Conservation (phyloP, 148 eudicot species). For the Heliosperma pusillum region DNA sequence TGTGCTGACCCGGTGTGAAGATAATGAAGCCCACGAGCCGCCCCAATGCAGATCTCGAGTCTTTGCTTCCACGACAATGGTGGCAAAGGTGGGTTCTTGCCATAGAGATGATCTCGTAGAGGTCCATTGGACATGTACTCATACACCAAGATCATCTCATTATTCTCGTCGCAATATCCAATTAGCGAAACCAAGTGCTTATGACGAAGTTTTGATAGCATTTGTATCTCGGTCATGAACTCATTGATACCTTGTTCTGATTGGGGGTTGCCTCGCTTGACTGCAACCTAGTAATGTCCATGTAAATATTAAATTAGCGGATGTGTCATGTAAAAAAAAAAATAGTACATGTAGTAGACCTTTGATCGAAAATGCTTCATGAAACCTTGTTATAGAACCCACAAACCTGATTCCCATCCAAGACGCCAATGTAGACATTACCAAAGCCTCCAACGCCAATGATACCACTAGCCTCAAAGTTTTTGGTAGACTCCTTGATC, state of each 20-base stretch:
- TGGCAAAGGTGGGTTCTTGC: conserved; percentile 53
- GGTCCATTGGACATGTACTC: conserved; percentile 86
- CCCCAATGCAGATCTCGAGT: conserved; percentile 65
- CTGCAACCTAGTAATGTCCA: conserved; percentile 41
- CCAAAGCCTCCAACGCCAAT: conserved; percentile 92
- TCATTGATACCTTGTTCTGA: conserved; percentile 87
- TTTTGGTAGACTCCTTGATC: conserved; percentile 63
- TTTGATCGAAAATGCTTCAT: no score
- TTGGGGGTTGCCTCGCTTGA: conserved; percentile 81
- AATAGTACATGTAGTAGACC: no score
- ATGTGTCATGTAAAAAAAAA: neutral
- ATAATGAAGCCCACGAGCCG: conserved; percentile 69
- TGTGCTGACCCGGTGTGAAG: conserved; percentile 64
- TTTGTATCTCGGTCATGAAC: conserved; percentile 81
- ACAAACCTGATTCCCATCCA: conserved; percentile 60
- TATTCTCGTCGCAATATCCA: conserved; percentile 71
- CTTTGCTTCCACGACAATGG: conserved; percentile 60
- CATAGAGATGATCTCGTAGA: conserved; percentile 72
- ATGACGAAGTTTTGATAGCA: conserved; percentile 86
- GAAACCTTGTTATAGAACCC: neutral
- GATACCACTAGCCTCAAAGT: conserved; percentile 52
- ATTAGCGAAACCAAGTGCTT: conserved; percentile 80
- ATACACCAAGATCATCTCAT: conserved; percentile 80
- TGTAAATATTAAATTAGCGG: neutral
- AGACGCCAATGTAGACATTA: conserved; percentile 62